phyloP scores from a whole-genome alignment of 352 stramenopile genomes.

The Halophytophthora polymorphica region DNA sequence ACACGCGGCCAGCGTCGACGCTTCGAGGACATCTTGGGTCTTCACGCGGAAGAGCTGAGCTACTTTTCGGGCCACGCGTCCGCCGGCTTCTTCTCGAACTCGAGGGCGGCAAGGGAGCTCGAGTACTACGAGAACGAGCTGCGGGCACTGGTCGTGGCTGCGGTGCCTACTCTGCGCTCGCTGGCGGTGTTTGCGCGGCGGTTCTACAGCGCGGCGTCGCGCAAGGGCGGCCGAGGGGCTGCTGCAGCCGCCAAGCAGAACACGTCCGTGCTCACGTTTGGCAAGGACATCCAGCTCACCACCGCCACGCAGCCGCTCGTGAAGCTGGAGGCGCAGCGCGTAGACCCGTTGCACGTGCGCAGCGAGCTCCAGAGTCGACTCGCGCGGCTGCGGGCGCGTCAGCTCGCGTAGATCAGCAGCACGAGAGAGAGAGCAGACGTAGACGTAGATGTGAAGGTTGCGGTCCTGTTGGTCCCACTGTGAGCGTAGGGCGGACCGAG shows the following conservation, averaged over 20 bases:
- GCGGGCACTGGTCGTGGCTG: conserved; percentile 36
- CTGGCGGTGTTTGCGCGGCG: conserved; percentile 55
- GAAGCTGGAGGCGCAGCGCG: conserved; percentile 59
- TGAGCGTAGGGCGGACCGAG: conserved; percentile 3
- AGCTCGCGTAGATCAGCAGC: neutral
- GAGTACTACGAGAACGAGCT: conserved; percentile 72
- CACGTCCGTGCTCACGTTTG: conserved; percentile 60
- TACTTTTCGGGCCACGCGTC: conserved; percentile 47
- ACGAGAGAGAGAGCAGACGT: neutral
- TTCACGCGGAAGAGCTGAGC: conserved; percentile 43
- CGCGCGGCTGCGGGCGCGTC: conserved; percentile 2
- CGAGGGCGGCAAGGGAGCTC: conserved; percentile 25
- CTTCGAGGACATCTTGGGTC: conserved; percentile 48
- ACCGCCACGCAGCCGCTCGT: conserved; percentile 40
- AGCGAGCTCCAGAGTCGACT: conserved; percentile 45
- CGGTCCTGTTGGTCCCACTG: conserved; percentile 8
- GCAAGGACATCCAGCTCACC: conserved; percentile 62
- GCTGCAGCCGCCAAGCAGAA: conserved; percentile 11
- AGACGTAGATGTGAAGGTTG: too few relatives aligned
- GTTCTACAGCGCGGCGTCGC: conserved; percentile 44
- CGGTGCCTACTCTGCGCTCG: conserved; percentile 18
- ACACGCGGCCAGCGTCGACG: conserved; percentile 31
- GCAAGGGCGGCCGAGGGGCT: neutral
- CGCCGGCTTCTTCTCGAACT: conserved; percentile 27
- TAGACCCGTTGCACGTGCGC: conserved; percentile 49